phyloP scores from a whole-genome alignment of 1,284 basidiomycete species.

The Boletellus deceptivus region DNA sequence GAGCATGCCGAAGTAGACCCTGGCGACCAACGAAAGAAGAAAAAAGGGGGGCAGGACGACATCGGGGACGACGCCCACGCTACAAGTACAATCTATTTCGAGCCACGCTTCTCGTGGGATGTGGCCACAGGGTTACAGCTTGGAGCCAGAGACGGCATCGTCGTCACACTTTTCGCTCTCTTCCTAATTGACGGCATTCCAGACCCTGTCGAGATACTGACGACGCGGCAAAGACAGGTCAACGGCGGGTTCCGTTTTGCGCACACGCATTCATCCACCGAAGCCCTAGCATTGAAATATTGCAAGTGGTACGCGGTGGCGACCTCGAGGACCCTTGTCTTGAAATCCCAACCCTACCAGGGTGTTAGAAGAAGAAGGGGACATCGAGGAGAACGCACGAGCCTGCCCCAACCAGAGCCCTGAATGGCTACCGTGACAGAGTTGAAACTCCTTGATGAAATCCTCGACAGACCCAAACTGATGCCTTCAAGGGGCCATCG shows the following conservation, averaged over 20 bases:
- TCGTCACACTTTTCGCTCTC: slow-evolving; percentile 70
- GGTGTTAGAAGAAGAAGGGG: background rate
- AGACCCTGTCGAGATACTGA: slow-evolving; percentile 77
- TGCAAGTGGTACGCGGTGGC: slow-evolving; percentile 76
- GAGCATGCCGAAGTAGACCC: background rate
- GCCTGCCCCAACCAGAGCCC: slow-evolving; percentile 94
- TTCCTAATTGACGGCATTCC: slow-evolving; percentile 79
- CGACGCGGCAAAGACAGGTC: background rate
- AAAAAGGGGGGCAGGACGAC: too few species aligned
- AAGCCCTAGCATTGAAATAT: slow-evolving; percentile 74
- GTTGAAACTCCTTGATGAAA: slow-evolving; percentile 73
- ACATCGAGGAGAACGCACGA: slow-evolving; percentile 49
- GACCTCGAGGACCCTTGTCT: slow-evolving; percentile 68
- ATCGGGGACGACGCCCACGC: background rate
- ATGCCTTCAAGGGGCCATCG: slow-evolving; percentile 64
- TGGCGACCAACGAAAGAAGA: too few species aligned
- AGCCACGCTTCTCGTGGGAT: background rate
- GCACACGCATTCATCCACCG: slow-evolving; percentile 46
- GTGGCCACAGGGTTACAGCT: slow-evolving; percentile 24
- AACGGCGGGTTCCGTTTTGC: background rate
- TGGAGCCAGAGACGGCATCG: slow-evolving; percentile 42
- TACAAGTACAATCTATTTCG: slow-evolving; percentile 10
- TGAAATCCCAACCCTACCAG: slow-evolving; percentile 62
- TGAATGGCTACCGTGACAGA: slow-evolving; percentile 78
- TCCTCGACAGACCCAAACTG: slow-evolving; percentile 73